Conservation (phyloP, 2,329 filamentous ascomycete species). For the Rasamsonia emersonii region DNA sequence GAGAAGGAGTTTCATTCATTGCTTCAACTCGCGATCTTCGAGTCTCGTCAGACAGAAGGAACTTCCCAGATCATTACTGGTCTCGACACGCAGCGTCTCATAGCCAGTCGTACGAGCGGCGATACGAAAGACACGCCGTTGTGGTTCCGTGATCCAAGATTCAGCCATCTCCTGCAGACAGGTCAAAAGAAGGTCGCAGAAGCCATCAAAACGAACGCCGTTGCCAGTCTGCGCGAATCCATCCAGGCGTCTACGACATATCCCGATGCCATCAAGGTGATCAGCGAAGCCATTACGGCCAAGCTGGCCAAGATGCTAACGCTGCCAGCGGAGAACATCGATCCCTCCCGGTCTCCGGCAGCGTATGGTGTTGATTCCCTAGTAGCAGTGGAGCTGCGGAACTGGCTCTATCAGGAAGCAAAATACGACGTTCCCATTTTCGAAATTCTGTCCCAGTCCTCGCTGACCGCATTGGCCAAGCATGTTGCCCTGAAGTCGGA, state of each 20-base stretch:
- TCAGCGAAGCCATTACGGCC: not conserved
- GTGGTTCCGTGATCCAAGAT: no score
- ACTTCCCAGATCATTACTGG: no score
- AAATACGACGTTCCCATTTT: conserved; percentile 12
- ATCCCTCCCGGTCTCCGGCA: not conserved
- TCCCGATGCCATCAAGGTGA: conserved; percentile 8
- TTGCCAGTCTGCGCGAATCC: no score
- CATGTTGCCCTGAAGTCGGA: conserved; percentile 7
- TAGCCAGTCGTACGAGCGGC: no score
- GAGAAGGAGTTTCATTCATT: not conserved
- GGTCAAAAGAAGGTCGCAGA: no score
- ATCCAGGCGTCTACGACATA: no score
- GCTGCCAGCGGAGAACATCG: not conserved
- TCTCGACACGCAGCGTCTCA: no score
- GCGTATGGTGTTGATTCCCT: conserved; percentile 6
- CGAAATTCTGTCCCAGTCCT: conserved; percentile 7
- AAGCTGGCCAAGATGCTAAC: not conserved
- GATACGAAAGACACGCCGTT: no score
- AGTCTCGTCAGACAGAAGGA: no score
- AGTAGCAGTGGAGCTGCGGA: conserved; percentile 12
- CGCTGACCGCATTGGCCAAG: conserved; percentile 6
- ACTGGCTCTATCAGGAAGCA: conserved; percentile 8
- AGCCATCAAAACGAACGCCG: no score
- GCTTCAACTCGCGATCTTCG: no score
- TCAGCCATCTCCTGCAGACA: no score